Conservation (phyloP, 345 rosid species). For the Gossypium anomalum region DNA sequence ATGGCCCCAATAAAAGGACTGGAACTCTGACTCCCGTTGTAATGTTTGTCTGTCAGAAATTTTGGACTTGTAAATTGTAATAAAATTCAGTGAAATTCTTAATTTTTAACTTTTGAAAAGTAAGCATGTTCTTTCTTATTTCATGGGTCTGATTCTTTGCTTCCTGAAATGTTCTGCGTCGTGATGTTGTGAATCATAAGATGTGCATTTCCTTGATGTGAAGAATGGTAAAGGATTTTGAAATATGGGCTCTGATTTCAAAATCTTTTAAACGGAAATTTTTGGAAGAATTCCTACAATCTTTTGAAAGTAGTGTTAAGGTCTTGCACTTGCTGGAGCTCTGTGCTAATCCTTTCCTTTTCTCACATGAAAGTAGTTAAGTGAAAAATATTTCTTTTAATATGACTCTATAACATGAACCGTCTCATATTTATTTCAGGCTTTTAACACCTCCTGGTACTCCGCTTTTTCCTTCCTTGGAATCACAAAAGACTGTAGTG, state of each 20-base stretch:
- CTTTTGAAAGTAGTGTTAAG: not conserved
- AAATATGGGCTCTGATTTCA: not conserved
- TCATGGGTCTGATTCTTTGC: not conserved
- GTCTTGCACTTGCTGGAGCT: slow-evolving; percentile 8
- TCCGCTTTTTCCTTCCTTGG: slow-evolving; percentile 94
- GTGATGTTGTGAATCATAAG: not conserved
- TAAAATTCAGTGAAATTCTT: not conserved
- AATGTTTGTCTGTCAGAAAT: not conserved
- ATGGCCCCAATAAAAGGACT: not conserved
- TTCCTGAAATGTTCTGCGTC: not conserved
- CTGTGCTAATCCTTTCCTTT: slow-evolving; percentile 5
- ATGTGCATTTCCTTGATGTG: not conserved
- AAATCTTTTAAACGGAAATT: not conserved
- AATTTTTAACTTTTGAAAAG: not conserved
- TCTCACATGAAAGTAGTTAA: not conserved
- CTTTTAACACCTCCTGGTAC: slow-evolving; percentile 98
- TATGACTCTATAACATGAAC: slow-evolving; percentile 10
- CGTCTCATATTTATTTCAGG: slow-evolving; percentile 41
- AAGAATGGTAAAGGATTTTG: slow-evolving; percentile 5
- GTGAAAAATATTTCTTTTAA: not conserved
- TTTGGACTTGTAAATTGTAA: not conserved
- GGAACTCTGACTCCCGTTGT: not conserved
- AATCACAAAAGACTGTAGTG: slow-evolving; percentile 68
- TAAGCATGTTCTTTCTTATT: not conserved
- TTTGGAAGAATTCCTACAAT: not conserved